phyloP scores from a whole-genome alignment of 1,284 basidiomycete species.

The Taiwanofungus camphoratus region DNA sequence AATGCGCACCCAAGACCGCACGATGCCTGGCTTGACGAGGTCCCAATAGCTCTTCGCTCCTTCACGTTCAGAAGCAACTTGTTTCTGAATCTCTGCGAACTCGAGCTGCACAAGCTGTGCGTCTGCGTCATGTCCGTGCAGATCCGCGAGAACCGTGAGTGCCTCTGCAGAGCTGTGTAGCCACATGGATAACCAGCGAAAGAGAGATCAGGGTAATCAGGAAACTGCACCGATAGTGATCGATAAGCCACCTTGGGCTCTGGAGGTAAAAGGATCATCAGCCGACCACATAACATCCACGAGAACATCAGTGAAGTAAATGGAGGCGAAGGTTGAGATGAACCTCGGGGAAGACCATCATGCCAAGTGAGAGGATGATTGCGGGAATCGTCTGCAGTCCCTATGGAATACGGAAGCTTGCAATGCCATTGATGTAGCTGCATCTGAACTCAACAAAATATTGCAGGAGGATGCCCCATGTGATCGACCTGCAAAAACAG shows the following conservation, averaged over 20 bases:
- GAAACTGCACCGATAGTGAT: constrained; percentile 43
- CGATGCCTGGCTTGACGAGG: constrained; percentile 45
- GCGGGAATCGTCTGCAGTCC: constrained; percentile 75
- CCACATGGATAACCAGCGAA: constrained; percentile 10
- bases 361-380: constrained; percentile 61
- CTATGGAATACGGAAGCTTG: constrained; percentile 78
- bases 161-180: constrained; percentile 58
- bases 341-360: constrained; percentile 62
- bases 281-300: neutral
- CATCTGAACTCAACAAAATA: constrained; percentile 74
- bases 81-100: constrained; percentile 73
- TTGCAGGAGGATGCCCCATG: constrained; percentile 71
- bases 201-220: neutral
- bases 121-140: constrained; percentile 62
- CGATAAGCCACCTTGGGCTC: constrained; percentile 61
- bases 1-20: constrained; percentile 36
- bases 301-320: too few species aligned
- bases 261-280: constrained; percentile 9
- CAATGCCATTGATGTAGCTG: constrained; percentile 62
- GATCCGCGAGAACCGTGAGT: constrained; percentile 69
- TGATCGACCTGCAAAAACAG: constrained; percentile 44
- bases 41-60: constrained; percentile 70
- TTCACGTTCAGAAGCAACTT: constrained; percentile 67
- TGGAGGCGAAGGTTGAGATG: too few species aligned
- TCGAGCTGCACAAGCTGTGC: constrained; percentile 73